A percentile compares a stretch with the other conserved stretches of the same genome.
These are phyloP conservation scores for Seminavis robusta DNA, from an alignment of 108 stramenopile species.

Conservation along the genomic window DNA sequence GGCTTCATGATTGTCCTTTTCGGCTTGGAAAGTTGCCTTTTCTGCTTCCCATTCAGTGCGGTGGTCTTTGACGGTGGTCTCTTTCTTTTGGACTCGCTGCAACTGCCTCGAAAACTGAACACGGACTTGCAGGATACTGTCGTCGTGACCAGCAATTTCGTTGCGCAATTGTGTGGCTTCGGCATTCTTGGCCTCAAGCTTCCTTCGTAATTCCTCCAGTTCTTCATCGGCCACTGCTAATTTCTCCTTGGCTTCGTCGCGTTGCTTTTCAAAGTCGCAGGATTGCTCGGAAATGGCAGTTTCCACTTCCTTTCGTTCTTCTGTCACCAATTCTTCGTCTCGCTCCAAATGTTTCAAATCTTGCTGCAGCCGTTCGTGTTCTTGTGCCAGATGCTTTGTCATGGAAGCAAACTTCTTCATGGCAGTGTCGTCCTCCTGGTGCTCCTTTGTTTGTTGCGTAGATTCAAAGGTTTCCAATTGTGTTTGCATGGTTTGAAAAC, in stretches of 20 bases:
- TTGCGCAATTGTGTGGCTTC: slow-evolving; percentile 54
- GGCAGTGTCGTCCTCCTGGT: slow-evolving; percentile 15
- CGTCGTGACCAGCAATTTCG: slow-evolving; percentile 58
- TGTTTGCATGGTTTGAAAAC: slow-evolving; percentile 48
- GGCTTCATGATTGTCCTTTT: slow-evolving; percentile 63
- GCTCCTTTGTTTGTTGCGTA: slow-evolving; percentile 34
- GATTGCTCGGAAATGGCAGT: slow-evolving; percentile 71
- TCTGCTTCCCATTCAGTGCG: slow-evolving; percentile 78
- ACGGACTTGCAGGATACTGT: slow-evolving; percentile 56
- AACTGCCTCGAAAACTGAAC: slow-evolving; percentile 77
- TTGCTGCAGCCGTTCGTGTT: slow-evolving; percentile 65
- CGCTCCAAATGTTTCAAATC: slow-evolving; percentile 81
- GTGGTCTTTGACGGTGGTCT: slow-evolving; percentile 56
- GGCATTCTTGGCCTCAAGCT: slow-evolving; percentile 46
- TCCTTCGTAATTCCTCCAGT: slow-evolving; percentile 66
- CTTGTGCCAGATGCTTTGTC: slow-evolving; percentile 64
- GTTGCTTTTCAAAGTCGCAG: slow-evolving; percentile 55
- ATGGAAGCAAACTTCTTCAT: slow-evolving; percentile 57
- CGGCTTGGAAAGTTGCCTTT: slow-evolving; percentile 39
- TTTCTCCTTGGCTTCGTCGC: slow-evolving; percentile 51
- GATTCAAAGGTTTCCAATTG: slow-evolving; percentile 53
- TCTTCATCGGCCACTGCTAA: slow-evolving; percentile 52
- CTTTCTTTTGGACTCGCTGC: slow-evolving; percentile 73
- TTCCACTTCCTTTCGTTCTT: slow-evolving; percentile 76
- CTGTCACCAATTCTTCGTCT: slow-evolving; percentile 65